A percentile compares a stretch with the other conserved stretches of the same genome.
Evolutionary conservation across 768 basidiomycete genomes (phyloP).

Genomic region (Thelephora aurantiotincta): DNA sequence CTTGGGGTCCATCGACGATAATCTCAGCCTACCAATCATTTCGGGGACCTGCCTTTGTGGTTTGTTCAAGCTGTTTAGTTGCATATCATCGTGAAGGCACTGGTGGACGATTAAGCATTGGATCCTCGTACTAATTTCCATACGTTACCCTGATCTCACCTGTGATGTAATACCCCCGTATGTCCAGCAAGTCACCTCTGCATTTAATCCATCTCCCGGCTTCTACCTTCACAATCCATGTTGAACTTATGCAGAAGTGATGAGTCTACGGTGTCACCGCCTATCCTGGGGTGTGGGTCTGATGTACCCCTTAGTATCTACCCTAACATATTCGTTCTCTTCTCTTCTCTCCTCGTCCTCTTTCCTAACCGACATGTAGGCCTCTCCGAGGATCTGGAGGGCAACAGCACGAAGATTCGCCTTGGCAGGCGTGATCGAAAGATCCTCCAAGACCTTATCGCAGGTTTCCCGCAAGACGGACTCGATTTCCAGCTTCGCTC

Average conservation of each 20-base stretch:
- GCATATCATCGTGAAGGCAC: conserved; percentile 13
- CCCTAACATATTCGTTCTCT: conserved; percentile 70
- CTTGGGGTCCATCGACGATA: conserved; percentile 76
- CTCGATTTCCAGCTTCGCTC: conserved; percentile 84
- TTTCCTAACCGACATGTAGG: conserved; percentile 57
- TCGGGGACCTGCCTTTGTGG: conserved; percentile 62
- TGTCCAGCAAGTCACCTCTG: too few relatives aligned
- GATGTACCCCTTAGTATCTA: conserved; percentile 46
- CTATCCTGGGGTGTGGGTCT: too few relatives aligned
- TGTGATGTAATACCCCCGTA: too few relatives aligned
- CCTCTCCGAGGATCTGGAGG: conserved; percentile 73
- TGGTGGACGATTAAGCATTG: neutral
- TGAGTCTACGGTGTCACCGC: too few relatives aligned
- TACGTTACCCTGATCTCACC: too few relatives aligned
- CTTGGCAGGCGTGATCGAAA: conserved; percentile 36
- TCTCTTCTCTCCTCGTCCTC: conserved; percentile 24
- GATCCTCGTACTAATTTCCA: too few relatives aligned
- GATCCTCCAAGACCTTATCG: conserved; percentile 60
- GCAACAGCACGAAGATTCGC: conserved; percentile 65
- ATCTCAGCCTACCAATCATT: conserved; percentile 79
- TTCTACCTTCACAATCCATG: too few relatives aligned
- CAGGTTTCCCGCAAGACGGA: conserved; percentile 82
- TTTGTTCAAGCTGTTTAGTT: conserved; percentile 29
- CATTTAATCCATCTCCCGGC: too few relatives aligned
- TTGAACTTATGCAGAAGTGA: too few relatives aligned